phyloP scores from a whole-genome alignment of 1,284 basidiomycete species.

The Pascua sp. region DNA sequence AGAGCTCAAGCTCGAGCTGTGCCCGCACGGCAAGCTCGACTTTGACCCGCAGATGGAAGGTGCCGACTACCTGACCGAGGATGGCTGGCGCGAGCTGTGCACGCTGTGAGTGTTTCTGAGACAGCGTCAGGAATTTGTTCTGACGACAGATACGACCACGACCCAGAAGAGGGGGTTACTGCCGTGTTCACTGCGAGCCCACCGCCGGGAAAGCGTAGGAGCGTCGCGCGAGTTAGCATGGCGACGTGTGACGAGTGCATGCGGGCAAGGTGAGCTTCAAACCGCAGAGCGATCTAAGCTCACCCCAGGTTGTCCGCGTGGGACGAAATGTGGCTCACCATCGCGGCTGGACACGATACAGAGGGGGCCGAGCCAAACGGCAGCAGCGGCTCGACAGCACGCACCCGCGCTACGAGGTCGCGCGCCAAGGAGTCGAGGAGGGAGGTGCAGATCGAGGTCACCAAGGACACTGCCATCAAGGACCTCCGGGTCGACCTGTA shows the following conservation, averaged over 20 bases:
- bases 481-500: conserved; percentile 34
- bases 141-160: conserved; percentile 19
- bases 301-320: conserved; percentile 17
- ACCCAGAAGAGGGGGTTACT: conserved; percentile 15
- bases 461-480: conserved; percentile 26
- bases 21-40: conserved; percentile 37
- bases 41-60: conserved; percentile 32
- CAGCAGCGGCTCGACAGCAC: not conserved
- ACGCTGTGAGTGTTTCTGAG: conserved; percentile 19
- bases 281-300: too few species aligned
- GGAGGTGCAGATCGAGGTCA: conserved; percentile 15
- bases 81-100: conserved; percentile 27
- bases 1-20: conserved; percentile 20
- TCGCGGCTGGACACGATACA: conserved; percentile 11
- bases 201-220: not conserved
- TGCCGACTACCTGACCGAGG: conserved; percentile 13
- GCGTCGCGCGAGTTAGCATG: conserved; percentile 2
- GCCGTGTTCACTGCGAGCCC: conserved; percentile 15
- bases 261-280: conserved; percentile 7
- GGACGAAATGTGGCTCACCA: conserved; percentile 14
- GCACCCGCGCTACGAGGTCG: not conserved
- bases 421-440: not conserved
- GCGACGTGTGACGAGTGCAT: conserved; percentile 16
- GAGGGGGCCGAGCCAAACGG: conserved; percentile 1
- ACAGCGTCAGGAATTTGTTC: too few species aligned